Evolutionary conservation across 345 rosid genomes (phyloP).

Genomic region (Carallia pectinifolia): DNA sequence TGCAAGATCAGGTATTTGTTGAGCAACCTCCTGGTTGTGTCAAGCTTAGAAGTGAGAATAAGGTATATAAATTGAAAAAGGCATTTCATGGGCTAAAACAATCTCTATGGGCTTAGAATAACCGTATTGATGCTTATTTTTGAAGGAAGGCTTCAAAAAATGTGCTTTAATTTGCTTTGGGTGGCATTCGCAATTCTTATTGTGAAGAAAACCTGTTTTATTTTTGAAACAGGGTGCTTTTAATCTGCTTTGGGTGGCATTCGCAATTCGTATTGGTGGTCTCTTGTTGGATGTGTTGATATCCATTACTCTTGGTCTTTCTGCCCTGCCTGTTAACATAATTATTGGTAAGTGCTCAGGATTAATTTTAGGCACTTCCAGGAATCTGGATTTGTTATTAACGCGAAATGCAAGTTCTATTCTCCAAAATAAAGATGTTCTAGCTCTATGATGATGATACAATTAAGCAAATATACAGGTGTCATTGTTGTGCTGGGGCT

Average conservation of each 20-base stretch:
- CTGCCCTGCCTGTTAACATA: constrained; percentile 82
- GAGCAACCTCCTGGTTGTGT: too few relatives aligned
- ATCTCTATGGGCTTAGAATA: too few relatives aligned
- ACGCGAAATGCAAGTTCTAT: background rate
- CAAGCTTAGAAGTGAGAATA: too few relatives aligned
- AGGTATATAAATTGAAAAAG: too few relatives aligned
- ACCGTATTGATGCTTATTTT: too few relatives aligned
- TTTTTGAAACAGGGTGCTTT: constrained; percentile 55
- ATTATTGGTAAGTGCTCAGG: constrained; percentile 57
- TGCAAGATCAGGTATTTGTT: too few relatives aligned
- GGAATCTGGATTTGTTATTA: background rate
- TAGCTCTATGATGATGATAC: constrained; percentile 10
- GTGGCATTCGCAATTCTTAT: background rate
- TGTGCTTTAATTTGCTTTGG: too few relatives aligned
- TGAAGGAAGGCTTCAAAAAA: too few relatives aligned
- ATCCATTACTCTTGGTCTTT: constrained; percentile 74
- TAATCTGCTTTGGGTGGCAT: constrained; percentile 86
- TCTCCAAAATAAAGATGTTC: background rate
- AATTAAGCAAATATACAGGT: constrained; percentile 36
- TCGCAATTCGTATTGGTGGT: constrained; percentile 76
- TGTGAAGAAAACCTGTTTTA: constrained; percentile 5
- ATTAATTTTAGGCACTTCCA: background rate
- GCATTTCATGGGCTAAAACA: too few relatives aligned
- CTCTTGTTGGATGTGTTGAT: constrained; percentile 78
- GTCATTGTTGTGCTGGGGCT: constrained; percentile 82